Conservation (phyloP, 208 protist genomes). For the Leishmania martiniquensis region DNA sequence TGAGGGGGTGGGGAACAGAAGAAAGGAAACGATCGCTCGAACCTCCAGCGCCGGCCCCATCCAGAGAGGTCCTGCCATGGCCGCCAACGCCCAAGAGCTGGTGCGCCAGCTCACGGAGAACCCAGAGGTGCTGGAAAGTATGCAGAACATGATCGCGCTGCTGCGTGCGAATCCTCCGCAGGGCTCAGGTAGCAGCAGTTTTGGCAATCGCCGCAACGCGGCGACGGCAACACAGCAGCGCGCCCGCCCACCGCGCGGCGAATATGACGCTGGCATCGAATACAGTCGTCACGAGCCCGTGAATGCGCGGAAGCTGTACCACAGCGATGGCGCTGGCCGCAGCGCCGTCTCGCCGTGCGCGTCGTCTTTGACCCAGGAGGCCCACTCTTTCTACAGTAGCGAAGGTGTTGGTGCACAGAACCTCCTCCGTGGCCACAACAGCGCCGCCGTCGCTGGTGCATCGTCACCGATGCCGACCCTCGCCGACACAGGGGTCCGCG, state of each 20-base stretch:
- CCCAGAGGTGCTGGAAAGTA: conserved; percentile 62
- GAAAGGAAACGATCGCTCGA: background rate
- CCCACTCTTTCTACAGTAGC: background rate
- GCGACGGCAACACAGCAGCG: background rate
- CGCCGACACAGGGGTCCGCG: background rate
- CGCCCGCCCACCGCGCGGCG: conserved; percentile 19
- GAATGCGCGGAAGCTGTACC: background rate
- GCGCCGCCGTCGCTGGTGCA: background rate
- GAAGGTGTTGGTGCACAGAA: background rate
- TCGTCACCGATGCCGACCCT: conserved; percentile 1
- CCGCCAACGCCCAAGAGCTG: conserved; percentile 48
- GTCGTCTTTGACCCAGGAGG: conserved; percentile 2
- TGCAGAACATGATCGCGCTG: conserved; percentile 63
- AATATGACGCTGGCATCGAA: conserved; percentile 2
- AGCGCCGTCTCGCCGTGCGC: background rate
- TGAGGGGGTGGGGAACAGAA: background rate
- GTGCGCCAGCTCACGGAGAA: conserved; percentile 71
- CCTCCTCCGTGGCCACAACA: background rate
- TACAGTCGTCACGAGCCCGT: background rate
- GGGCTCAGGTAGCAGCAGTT: background rate
- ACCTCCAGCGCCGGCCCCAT: background rate
- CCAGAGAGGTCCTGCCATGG: conserved; percentile 23
- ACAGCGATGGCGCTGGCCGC: background rate
- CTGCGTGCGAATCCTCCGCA: conserved; percentile 30
- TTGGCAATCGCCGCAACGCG: background rate